A percentile compares a stretch with the other conserved stretches of the same genome.
Evolutionary conservation across 768 basidiomycete genomes (phyloP).

Genomic region (Mycena crocata): DNA sequence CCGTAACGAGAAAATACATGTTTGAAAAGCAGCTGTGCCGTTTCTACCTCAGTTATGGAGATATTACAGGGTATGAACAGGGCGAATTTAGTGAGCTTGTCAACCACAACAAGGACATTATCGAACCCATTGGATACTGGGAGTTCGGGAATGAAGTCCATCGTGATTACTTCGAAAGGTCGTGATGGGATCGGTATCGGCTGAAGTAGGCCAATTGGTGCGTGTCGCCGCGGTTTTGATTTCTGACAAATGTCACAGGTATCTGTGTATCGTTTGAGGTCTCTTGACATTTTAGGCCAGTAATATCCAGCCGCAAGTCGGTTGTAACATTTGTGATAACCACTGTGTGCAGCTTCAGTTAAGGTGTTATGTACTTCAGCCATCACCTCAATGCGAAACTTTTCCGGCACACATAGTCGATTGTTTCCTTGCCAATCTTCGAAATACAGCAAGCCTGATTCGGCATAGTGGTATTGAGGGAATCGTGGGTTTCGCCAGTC

Average conservation of each 20-base stretch:
- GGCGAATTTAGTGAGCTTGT: neutral
- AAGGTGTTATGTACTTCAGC: neutral
- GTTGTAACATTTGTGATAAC: neutral
- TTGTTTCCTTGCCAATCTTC: neutral
- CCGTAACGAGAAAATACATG: neutral
- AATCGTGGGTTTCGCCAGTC: neutral
- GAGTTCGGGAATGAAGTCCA: neutral
- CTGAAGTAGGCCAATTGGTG: neutral
- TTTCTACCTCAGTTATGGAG: neutral
- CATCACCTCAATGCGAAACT: neutral
- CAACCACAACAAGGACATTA: neutral
- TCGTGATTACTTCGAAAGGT: neutral
- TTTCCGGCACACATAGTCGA: neutral
- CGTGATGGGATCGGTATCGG: neutral
- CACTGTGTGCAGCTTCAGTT: neutral
- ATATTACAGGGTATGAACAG: neutral
- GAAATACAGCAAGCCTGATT: neutral
- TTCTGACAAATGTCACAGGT: neutral
- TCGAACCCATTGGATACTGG: neutral
- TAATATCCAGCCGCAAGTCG: neutral
- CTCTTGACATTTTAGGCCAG: neutral
- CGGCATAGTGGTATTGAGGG: slow-evolving; percentile 3
- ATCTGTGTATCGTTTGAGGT: neutral
- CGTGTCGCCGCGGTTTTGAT: neutral
- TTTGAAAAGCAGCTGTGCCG: neutral